phyloP scores from a whole-genome alignment of 192 early-diverging fungal species.

The Nowakowskiella sp. region DNA sequence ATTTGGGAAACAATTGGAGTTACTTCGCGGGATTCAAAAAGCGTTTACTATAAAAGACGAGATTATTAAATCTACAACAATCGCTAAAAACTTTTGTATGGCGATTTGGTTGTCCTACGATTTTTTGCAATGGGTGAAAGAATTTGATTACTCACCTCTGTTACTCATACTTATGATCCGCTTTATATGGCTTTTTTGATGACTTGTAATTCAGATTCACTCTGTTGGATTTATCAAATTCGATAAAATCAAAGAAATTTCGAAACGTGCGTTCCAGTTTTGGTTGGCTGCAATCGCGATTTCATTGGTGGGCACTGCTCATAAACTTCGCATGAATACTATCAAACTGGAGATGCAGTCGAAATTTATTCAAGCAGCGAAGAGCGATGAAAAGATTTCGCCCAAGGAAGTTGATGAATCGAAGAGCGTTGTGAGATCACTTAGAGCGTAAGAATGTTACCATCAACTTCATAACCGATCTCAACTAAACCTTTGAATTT shows the following conservation, averaged over 20 bases:
- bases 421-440: too few relatives aligned
- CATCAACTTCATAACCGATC: neutral
- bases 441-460: too few relatives aligned
- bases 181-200: neutral
- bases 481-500: neutral
- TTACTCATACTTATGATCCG: conserved; percentile 4
- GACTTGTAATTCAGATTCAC: conserved; percentile 32
- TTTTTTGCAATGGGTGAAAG: conserved; percentile 54
- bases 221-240: conserved; percentile 53
- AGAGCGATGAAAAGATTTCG: too few relatives aligned
- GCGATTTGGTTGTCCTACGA: conserved; percentile 56
- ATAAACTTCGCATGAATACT: conserved; percentile 54
- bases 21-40: conserved; percentile 50
- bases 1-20: conserved; percentile 62
- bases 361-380: conserved; percentile 5
- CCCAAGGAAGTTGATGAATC: too few relatives aligned
- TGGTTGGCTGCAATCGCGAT: conserved; percentile 60
- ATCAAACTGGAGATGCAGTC: conserved; percentile 33
- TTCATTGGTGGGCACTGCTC: conserved; percentile 53
- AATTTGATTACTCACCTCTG: neutral
- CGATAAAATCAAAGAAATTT: conserved; percentile 55
- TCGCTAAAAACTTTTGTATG: conserved; percentile 53
- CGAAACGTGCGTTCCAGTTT: conserved; percentile 46
- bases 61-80: conserved; percentile 38
- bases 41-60: conserved; percentile 48